phyloP scores from a whole-genome alignment of 495 filamentous ascomycete genomes.

The Lophium mytilinum region DNA sequence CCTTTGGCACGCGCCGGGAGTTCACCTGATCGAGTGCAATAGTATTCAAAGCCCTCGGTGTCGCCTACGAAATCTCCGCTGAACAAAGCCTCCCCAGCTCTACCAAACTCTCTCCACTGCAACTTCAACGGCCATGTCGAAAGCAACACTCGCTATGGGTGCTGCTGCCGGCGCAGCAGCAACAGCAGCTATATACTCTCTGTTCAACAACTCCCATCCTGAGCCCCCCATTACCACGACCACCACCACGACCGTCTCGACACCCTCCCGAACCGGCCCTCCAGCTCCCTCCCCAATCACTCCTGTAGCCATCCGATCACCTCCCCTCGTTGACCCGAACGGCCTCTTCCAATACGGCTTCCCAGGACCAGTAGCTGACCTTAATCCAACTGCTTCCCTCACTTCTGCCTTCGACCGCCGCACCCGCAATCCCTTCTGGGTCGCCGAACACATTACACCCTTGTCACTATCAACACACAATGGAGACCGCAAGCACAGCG shows the following conservation, averaged over 20 bases:
- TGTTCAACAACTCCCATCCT: conserved; percentile 40
- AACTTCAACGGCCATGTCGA: conserved; percentile 28
- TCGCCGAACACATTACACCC: conserved; percentile 96
- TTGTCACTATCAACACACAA: conserved; percentile 63
- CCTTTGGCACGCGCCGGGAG: conserved; percentile 22
- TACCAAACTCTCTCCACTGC: background rate
- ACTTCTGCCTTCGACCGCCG: conserved; percentile 86
- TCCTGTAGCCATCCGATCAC: conserved; percentile 30
- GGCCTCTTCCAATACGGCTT: conserved; percentile 96
- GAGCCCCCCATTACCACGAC: conserved; percentile 38
- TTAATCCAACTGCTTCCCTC: conserved; percentile 63
- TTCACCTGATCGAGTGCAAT: conserved; percentile 16
- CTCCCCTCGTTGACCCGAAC: conserved; percentile 65
- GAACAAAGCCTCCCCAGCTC: background rate
- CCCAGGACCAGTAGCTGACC: conserved; percentile 80
- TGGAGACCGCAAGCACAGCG: conserved; percentile 75
- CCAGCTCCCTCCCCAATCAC: conserved; percentile 15
- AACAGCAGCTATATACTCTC: conserved; percentile 70
- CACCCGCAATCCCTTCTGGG: conserved; percentile 88
- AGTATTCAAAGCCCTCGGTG: background rate
- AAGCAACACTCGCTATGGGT: conserved; percentile 67
- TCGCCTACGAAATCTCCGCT: background rate
- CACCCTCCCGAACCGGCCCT: conserved; percentile 28
- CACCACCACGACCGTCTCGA: conserved; percentile 39
- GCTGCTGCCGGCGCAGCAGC: conserved; percentile 81